Conservation (phyloP, 1,284 basidiomycete genomes). For the Sporisorium sorghi region DNA sequence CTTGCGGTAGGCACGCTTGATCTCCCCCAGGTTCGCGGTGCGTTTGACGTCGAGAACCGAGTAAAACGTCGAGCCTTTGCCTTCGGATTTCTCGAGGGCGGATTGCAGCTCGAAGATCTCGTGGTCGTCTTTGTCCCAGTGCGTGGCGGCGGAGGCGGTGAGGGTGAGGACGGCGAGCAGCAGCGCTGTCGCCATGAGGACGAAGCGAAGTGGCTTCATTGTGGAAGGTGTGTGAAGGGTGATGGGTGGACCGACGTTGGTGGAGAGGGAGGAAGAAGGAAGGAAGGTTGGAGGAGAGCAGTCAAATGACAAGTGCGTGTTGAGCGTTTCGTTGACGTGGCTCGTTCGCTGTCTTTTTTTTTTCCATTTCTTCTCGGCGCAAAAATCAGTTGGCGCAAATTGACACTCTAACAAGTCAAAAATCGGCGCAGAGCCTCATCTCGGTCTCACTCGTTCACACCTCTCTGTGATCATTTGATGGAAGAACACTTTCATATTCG, state of each 20-base stretch:
- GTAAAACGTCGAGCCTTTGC: slow-evolving; percentile 62
- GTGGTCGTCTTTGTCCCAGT: slow-evolving; percentile 63
- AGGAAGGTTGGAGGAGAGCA: neutral
- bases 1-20: slow-evolving; percentile 65
- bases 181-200: slow-evolving; percentile 20
- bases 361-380: neutral
- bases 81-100: slow-evolving; percentile 58
- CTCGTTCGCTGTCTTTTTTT: slow-evolving; percentile 41
- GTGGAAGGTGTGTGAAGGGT: neutral
- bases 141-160: slow-evolving; percentile 19
- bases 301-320: neutral
- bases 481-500: neutral
- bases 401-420: slow-evolving; percentile 4
- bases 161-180: slow-evolving; percentile 24
- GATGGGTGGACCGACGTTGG: too few species aligned
- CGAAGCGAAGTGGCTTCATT: slow-evolving; percentile 34
- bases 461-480: neutral
- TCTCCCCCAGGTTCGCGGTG: slow-evolving; percentile 41
- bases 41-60: slow-evolving; percentile 55
- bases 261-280: too few species aligned
- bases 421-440: neutral
- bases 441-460: neutral
- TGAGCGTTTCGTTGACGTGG: slow-evolving; percentile 28
- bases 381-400: too few species aligned
- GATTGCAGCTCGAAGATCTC: slow-evolving; percentile 68